Base-by-base conservation (phyloP, 2,329 filamentous ascomycete species). In the Mycosphaerella sp. region DNA sequence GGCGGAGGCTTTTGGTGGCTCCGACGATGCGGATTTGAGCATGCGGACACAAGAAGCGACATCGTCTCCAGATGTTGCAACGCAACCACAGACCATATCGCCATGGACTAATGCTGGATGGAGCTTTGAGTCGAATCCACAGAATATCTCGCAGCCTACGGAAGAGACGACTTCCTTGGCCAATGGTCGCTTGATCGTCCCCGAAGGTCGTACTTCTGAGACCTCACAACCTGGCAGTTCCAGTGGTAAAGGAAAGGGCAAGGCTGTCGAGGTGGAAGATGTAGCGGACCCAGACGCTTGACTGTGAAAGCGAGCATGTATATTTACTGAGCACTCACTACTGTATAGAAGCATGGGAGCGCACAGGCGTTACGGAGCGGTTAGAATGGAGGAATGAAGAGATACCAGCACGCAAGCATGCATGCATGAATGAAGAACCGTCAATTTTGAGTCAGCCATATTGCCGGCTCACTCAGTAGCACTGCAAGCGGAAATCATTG, bases 251-350 rank as follows among this genome's bases (percentile, higher is more conserved):
- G 65, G 67, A 13, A 71, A 70, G 50, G 65, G 58, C 5, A 64
- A 59, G 43, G 66, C 70, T 17, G 67, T 68, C 1, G 69, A 70
- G 25, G 64, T 73, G 12, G 71, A 73, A 50, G 71, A 73, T 48
- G 65, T 58, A 7, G 57, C 59, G 7, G 66, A 68, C 41, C 47
- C 59, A 7, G 61, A 63, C 12, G 41, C 50, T 40, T 53, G 36
- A 44, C 14, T 44, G 13, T 13, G 27, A 39, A 21, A 28, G 2
- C 4, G 8, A 16, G 25, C 34, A 6, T 44, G 40, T 40, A 41
- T 34, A 25, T 5, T 25, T 25, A 25, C 21, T 25, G 6, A 6
- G 21, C 2, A 25, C 21, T 25, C 16, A 27, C 12, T 25, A 35
- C 21, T 41, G 8, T 25, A 14, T 45, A 45, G 32, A 35, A 44